These are phyloP conservation scores for Colletotrichum tropicicola DNA, from an alignment of 2,329 filamentous ascomycete genomes.

Conservation along the genomic window DNA sequence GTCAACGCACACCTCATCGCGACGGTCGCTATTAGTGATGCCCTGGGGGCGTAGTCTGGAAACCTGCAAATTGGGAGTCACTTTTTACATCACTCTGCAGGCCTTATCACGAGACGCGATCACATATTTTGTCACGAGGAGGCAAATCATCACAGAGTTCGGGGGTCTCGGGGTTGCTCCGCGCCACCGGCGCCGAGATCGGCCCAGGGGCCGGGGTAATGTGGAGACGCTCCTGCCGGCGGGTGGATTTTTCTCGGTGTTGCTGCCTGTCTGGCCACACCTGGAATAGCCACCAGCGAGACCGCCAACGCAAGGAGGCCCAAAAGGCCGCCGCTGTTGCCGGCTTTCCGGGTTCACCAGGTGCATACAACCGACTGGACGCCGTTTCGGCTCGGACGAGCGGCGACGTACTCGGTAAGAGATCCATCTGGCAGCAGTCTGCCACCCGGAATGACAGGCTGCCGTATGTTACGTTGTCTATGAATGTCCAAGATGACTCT, in stretches of 20 bases:
- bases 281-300: background rate
- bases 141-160: background rate
- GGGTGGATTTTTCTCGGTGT: background rate
- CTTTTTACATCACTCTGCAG: background rate
- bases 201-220: background rate
- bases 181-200: background rate
- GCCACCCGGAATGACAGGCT: too few relatives aligned
- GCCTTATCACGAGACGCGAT: background rate
- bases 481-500: too few relatives aligned
- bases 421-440: too few relatives aligned
- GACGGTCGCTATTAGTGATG: too few relatives aligned
- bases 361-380: background rate
- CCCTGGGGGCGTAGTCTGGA: too few relatives aligned
- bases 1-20: too few relatives aligned
- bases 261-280: background rate
- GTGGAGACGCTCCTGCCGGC: background rate
- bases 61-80: too few relatives aligned
- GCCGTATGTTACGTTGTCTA: too few relatives aligned
- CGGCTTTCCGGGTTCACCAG: background rate
- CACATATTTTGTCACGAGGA: background rate
- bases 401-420: too few relatives aligned
- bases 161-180: background rate
- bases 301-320: background rate
- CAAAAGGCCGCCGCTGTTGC: background rate
- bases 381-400: too few relatives aligned